These are phyloP conservation scores for Citropsis articulata DNA, from an alignment of 345 rosid genomes.

Conservation along the genomic window DNA sequence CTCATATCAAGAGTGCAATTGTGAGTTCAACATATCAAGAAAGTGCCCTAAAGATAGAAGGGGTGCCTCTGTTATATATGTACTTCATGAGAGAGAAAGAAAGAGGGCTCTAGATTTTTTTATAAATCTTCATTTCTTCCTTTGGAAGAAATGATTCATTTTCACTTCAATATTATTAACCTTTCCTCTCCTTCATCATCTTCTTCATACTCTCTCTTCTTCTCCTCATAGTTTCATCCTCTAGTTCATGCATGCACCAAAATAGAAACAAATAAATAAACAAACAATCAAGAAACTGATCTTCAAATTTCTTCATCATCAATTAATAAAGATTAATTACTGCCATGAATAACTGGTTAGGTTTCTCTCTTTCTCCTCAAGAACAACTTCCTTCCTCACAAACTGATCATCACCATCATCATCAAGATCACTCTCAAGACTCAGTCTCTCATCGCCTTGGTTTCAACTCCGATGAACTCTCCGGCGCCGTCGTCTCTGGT, in stretches of 20 bases:
- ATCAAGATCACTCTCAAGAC: slow-evolving; percentile 35
- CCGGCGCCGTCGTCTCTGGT: slow-evolving; percentile 39
- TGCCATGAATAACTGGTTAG: slow-evolving; percentile 71
- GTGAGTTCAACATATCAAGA: neutral
- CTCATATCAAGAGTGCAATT: neutral
- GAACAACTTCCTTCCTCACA: slow-evolving; percentile 42
- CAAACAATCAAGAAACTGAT: neutral
- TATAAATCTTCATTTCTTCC: slow-evolving; percentile 31
- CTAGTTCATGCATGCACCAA: slow-evolving; percentile 25
- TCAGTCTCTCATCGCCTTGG: slow-evolving; percentile 21
- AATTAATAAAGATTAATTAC: neutral
- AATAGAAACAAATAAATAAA: neutral
- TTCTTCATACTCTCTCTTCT: neutral
- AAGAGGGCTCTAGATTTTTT: slow-evolving; percentile 4
- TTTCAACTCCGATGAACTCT: slow-evolving; percentile 36
- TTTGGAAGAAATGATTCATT: slow-evolving; percentile 14
- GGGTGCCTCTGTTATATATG: slow-evolving; percentile 14
- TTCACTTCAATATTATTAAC: slow-evolving; percentile 22
- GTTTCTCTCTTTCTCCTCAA: slow-evolving; percentile 76
- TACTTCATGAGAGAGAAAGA: slow-evolving; percentile 8
- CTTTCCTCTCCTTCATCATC: slow-evolving; percentile 21
- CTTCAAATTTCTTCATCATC: neutral
- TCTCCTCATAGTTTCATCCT: slow-evolving; percentile 1
- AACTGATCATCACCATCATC: slow-evolving; percentile 18
- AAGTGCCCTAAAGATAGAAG: slow-evolving; percentile 8